Evolutionary conservation across 345 rosid species (phyloP).

Genomic region (Melaleuca alternifolia): DNA sequence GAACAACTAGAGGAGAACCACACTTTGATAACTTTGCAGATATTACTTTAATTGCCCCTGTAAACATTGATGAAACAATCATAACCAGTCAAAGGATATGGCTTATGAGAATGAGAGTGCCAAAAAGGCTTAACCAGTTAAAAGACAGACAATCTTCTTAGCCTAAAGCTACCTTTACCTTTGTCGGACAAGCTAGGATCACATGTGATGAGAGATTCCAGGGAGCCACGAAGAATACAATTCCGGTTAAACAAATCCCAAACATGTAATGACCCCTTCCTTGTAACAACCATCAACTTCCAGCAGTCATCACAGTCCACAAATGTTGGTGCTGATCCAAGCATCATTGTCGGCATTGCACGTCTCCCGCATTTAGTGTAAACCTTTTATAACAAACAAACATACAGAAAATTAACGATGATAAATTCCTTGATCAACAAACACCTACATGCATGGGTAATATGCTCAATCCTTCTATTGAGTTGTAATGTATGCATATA

Average conservation of each 20-base stretch:
- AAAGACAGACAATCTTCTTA: not conserved
- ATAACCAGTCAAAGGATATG: not conserved
- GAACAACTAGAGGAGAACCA: conserved; percentile 89
- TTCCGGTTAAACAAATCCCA: conserved; percentile 81
- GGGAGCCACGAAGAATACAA: conserved; percentile 72
- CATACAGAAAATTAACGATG: not conserved
- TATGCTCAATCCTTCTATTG: not conserved
- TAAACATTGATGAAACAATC: not conserved
- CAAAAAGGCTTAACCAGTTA: not conserved
- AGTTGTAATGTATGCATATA: not conserved
- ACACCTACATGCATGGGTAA: not conserved
- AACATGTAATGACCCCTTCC: conserved; percentile 70
- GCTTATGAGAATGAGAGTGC: not conserved
- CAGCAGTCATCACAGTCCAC: conserved; percentile 89
- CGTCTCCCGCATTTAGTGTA: conserved; percentile 96
- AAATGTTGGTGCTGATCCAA: conserved; percentile 91
- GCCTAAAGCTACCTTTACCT: conserved; percentile 20
- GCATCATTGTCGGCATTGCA: conserved; percentile 90
- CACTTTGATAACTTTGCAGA: conserved; percentile 90
- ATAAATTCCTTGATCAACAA: not conserved
- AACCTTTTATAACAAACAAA: conserved; percentile 32
- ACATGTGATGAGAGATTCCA: conserved; percentile 59
- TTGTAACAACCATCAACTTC: conserved; percentile 82
- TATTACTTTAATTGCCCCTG: conserved; percentile 82
- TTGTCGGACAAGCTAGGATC: conserved; percentile 43